These are phyloP conservation scores for Rhodotorula diobovata DNA, from an alignment of 768 basidiomycete species.

Conservation along the genomic window DNA sequence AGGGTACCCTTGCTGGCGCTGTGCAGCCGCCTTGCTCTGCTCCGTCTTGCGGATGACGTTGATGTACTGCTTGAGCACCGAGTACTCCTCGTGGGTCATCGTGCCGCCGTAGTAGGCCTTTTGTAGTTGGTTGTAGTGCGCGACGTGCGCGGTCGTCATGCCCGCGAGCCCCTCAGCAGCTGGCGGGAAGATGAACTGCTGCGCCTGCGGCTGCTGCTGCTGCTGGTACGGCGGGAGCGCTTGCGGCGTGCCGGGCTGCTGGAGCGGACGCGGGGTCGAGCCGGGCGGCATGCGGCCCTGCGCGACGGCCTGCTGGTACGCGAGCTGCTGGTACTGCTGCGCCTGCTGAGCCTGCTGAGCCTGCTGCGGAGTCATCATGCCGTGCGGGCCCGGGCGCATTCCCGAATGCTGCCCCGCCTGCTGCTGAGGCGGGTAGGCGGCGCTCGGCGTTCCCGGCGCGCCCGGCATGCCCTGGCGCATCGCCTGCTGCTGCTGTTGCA, in stretches of 20 bases:
- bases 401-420: not conserved
- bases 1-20: not conserved
- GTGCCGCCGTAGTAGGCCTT: slow-evolving; percentile 2
- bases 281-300: not conserved
- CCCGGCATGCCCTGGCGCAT: not conserved
- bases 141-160: slow-evolving; percentile 24
- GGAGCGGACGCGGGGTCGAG: not conserved
- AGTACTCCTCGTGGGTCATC: slow-evolving; percentile 1
- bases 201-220: not conserved
- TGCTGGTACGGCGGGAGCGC: not conserved
- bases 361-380: not conserved
- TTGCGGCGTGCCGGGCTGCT: not conserved
- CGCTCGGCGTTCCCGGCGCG: slow-evolving; percentile 25
- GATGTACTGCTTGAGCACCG: slow-evolving; percentile 17
- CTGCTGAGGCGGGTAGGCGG: not conserved
- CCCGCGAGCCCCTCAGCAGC: slow-evolving; percentile 6
- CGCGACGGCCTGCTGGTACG: not conserved
- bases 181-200: slow-evolving; percentile 7
- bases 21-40: not conserved
- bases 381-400: not conserved
- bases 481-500: not conserved
- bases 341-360: not conserved
- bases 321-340: slow-evolving; percentile 1
- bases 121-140: slow-evolving; percentile 27
- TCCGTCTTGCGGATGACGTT: slow-evolving; percentile 4